Evolutionary conservation across 768 basidiomycete genomes (phyloP), one percentile per base, ranked within the genome.

Genomic region (Boletus rufocinnamomeus): DNA sequence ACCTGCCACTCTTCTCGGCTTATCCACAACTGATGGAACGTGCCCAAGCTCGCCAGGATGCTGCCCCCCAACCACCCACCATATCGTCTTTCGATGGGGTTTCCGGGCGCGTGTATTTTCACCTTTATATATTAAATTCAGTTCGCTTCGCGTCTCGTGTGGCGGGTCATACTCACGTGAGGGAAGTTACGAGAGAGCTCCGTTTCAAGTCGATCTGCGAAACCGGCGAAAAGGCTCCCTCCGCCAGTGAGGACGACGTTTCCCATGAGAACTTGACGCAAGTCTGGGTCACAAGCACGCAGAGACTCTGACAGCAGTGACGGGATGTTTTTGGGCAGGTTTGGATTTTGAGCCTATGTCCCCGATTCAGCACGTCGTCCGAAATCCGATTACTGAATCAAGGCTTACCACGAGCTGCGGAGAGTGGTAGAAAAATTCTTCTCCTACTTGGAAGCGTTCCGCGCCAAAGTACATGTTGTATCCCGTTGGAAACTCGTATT

Each of bases 201-300:
- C 54, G 79, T 78, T 58, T 84, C 79, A 46, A 98, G 78, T 19
- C 97, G 83, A 66, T 98, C 95, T 28, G 82, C 82, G 60, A 98
- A 84, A 21, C 97, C 97, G 35, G 88, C 76, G 59, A 96, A 88
- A 45, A 93, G 76, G 57, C 89, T 93, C 38, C 95, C 91, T 11
- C 95, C 96, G 9, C 97, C 97, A n/a, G 93, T 91, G 47, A 98
- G 84, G 49, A 99, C 95, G 52, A 99, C 87, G 67, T 98, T 98
- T 60, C 89, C 85, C 69, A 96, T 83, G 28, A 99, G 84, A 21
- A 91, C 88, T 58, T 92, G 89, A 30, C 95, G 89, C 56, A 98
- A 76, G 72, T 99, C 97, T 0, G 91, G 87, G 66, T 99, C 97
- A 74, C 91, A 93, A 11, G 90, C 83, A 59, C 86, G 82, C 57